Percentiles rank a stretch among this genome's conserved stretches.
Conservation (phyloP, 2,329 filamentous ascomycete genomes). For the Pestalotiopsis sp. region DNA sequence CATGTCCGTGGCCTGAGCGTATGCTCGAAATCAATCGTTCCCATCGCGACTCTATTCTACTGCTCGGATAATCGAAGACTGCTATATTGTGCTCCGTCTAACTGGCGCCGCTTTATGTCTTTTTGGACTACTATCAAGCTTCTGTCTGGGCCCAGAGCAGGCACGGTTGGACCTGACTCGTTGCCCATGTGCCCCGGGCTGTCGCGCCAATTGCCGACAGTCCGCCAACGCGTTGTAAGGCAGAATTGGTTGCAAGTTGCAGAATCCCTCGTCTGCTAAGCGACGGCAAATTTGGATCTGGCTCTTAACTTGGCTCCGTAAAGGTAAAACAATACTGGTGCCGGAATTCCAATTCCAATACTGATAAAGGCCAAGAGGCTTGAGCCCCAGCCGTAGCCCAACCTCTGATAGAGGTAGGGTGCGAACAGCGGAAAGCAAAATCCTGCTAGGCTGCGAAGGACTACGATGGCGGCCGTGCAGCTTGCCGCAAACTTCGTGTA, state of each 20-base stretch:
- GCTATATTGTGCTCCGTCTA: too few species aligned
- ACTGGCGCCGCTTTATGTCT: too few species aligned
- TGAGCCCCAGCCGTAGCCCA: conserved; percentile 43
- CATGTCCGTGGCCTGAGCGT: too few species aligned
- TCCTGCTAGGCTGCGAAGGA: conserved; percentile 40
- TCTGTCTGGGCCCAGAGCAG: too few species aligned
- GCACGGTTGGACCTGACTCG: neutral
- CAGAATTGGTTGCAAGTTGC: neutral
- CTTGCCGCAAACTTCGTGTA: neutral
- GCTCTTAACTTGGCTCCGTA: conserved; percentile 38
- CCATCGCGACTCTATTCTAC: too few species aligned
- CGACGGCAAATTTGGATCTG: conserved; percentile 17
- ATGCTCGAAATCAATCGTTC: too few species aligned
- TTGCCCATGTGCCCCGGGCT: neutral
- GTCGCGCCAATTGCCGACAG: neutral
- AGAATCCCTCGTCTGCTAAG: neutral
- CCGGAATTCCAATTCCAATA: conserved; percentile 41
- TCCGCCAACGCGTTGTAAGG: neutral
- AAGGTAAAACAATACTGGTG: conserved; percentile 44
- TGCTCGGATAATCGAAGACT: too few species aligned
- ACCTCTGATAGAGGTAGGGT: conserved; percentile 34
- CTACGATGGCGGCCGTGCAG: neutral
- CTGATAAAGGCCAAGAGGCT: conserved; percentile 41
- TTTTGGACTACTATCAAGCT: too few species aligned
- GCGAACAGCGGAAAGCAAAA: conserved; percentile 52